Conservation (phyloP, 805 yeast species). For the Metschnikowia koreensis region DNA sequence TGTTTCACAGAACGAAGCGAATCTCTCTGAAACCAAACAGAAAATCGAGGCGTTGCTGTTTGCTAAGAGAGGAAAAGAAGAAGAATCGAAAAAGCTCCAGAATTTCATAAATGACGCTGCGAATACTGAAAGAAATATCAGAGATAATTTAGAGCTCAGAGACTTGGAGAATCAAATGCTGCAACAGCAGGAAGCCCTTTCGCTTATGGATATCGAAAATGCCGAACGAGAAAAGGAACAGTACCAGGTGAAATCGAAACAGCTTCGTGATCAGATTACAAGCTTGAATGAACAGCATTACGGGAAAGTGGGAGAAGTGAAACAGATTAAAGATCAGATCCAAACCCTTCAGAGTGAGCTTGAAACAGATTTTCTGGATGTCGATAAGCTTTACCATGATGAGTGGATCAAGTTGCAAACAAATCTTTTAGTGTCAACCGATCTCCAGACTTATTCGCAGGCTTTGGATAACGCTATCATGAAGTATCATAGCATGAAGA, state of each 20-base stretch:
- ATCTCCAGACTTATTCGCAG: conserved; percentile 73
- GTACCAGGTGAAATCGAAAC: conserved; percentile 56
- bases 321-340: conserved; percentile 76
- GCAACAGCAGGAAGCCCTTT: conserved; percentile 38
- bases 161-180: conserved; percentile 40
- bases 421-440: conserved; percentile 72
- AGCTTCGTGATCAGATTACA: conserved; percentile 51
- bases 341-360: conserved; percentile 56
- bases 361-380: conserved; percentile 64
- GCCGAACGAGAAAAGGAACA: conserved; percentile 61
- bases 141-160: conserved; percentile 62
- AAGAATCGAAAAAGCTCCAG: conserved; percentile 32
- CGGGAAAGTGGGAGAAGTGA: conserved; percentile 79
- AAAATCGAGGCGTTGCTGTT: conserved; percentile 12
- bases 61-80: conserved; percentile 16
- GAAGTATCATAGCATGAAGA: conserved; percentile 85
- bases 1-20: conserved; percentile 24
- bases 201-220: conserved; percentile 47
- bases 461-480: conserved; percentile 92
- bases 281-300: conserved; percentile 62
- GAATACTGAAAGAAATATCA: conserved; percentile 59
- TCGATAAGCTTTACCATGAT: conserved; percentile 59
- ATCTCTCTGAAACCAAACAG: background rate
- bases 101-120: conserved; percentile 53
- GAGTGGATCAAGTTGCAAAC: conserved; percentile 80